phyloP scores from a whole-genome alignment of 192 early-diverging fungal genomes.

The Spizellomyces sp. region DNA sequence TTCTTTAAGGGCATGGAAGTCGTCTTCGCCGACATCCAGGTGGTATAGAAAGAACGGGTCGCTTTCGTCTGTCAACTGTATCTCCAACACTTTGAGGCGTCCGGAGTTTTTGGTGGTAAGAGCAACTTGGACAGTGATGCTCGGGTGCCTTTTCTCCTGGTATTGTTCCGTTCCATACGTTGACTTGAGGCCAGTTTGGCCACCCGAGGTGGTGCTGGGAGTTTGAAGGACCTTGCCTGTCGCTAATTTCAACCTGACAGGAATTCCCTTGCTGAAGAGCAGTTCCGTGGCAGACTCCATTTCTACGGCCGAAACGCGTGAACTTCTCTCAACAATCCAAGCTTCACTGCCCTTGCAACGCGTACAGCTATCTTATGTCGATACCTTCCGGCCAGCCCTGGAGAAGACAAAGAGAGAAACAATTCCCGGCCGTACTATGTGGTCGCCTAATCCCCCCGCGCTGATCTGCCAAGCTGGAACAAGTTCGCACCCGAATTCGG shows the following conservation, averaged over 20 bases:
- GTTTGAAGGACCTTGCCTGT: background rate
- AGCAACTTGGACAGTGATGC: conserved; percentile 32
- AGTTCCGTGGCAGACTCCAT: conserved; percentile 5
- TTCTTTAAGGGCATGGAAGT: conserved; percentile 49
- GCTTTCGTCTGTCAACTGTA: conserved; percentile 48
- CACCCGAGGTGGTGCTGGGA: background rate
- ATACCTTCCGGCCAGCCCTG: no score
- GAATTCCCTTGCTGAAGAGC: conserved; percentile 18
- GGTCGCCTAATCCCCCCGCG: no score
- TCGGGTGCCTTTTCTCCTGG: conserved; percentile 29
- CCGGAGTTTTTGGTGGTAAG: conserved; percentile 21
- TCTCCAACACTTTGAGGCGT: conserved; percentile 37
- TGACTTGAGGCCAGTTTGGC: background rate
- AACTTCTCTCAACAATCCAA: no score
- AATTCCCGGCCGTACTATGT: no score
- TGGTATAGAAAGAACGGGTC: conserved; percentile 57
- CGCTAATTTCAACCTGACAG: conserved; percentile 28
- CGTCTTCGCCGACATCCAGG: conserved; percentile 49
- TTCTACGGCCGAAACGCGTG: no score
- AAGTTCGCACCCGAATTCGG: no score
- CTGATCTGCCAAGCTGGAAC: no score
- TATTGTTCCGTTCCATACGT: background rate
- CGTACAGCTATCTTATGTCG: no score
- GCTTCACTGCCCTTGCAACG: no score
- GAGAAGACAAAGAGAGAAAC: no score